Base-by-base conservation (phyloP, 169 alveolate genomes). In the Plasmodium fragile region DNA sequence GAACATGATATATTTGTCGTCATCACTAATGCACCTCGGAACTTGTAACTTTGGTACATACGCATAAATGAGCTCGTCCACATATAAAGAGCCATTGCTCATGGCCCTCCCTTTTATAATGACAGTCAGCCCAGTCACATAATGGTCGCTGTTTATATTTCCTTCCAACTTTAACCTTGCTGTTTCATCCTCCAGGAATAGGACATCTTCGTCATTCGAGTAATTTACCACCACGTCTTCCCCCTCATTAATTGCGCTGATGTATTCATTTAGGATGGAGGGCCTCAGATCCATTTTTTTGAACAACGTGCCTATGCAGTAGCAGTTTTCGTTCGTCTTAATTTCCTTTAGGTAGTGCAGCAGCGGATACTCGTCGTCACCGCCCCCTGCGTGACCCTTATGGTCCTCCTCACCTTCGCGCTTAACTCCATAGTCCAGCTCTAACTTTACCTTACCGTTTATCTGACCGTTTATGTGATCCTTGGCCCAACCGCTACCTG, bases 211-310 rank as follows among this genome's bases (percentile, higher is more conserved):
- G 16, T 89, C 82, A 55, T 89, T 90, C 41, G 94, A 39, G 70
- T 39, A 89, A 32, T 89, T 89, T 25, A 89, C 36, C 3, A 79
- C 39, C 45, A 22, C 25, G 39, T 84, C 80, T 52, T 41, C 25
- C 25, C 34, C 8, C n/a, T 65, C 75, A 30, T 52, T 52, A 22
- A 84, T 73, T 84, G 72, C 93, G 49, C 94, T 89, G 34, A 92
- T 3, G 59, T 95, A 95, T 71, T 95, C 97, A 11, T 82, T 72
- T 80, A 95, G 92, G 18, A 90, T 95, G 4, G 97, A 94, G 32
- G 97, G 97, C 65, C 94, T 82, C 30, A 95, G 90, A 2, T 89
- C 70, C 97, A 95, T 95, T 69, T 94, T 93, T 78, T 95, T 95
- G 92, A 82, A 94, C 43, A 94, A 52, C 13, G 96, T 95, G 3